These are phyloP conservation scores for Taxawa tesnikishii DNA, from an alignment of 2,329 filamentous ascomycete species.

Conservation along the genomic window DNA sequence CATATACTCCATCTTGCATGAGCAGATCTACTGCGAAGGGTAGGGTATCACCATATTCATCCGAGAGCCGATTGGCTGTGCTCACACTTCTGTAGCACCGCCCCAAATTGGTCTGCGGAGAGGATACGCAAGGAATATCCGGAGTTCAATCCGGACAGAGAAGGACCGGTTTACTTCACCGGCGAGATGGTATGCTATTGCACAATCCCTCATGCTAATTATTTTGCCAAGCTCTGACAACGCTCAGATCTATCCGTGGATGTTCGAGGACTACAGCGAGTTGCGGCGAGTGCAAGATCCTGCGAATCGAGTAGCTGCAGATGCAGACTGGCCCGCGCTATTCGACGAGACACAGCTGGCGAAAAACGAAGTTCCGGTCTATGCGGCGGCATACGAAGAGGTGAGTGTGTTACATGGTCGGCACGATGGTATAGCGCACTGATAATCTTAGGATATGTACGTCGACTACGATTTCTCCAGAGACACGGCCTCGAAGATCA, in stretches of 20 bases:
- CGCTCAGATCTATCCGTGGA: constrained; percentile 59
- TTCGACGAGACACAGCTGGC: constrained; percentile 65
- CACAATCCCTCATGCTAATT: not conserved
- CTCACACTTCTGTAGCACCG: constrained; percentile 16
- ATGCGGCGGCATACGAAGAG: constrained; percentile 70
- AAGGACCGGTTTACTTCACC: constrained; percentile 59
- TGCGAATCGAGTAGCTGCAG: constrained; percentile 57
- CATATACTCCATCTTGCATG: constrained; percentile 79
- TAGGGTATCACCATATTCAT: too few relatives aligned
- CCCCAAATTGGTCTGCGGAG: constrained; percentile 65
- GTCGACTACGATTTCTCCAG: constrained; percentile 66
- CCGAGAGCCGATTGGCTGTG: too few relatives aligned
- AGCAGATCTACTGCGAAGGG: constrained; percentile 72
- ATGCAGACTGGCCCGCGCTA: constrained; percentile 58
- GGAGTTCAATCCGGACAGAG: constrained; percentile 33
- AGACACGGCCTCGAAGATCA: constrained; percentile 63
- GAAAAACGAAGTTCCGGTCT: constrained; percentile 72
- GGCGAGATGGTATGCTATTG: constrained; percentile 60
- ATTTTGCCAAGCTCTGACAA: constrained; percentile 1
- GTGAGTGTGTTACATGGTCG: constrained; percentile 2
- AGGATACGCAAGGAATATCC: constrained; percentile 43
- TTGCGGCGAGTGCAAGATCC: constrained; percentile 55
- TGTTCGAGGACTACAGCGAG: constrained; percentile 71
- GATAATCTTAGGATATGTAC: constrained; percentile 59
- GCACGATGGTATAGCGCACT: not conserved